phyloP scores from a whole-genome alignment of 2,329 filamentous ascomycete genomes.

The Clonostachys sp. region DNA sequence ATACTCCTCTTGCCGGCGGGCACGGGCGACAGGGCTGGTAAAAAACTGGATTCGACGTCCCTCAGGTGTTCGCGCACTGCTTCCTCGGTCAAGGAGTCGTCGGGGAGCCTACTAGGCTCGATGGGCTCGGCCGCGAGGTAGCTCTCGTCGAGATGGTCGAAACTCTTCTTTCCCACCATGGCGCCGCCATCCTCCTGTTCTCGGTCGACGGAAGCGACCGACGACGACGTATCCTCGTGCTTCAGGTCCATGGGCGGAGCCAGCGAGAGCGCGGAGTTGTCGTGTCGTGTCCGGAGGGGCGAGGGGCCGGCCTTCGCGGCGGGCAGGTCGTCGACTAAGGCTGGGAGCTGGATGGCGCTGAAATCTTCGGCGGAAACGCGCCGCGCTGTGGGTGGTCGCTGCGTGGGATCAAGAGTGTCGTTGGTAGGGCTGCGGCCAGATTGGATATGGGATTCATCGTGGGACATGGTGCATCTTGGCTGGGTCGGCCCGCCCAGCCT shows the following conservation, averaged over 20 bases:
- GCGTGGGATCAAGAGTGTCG: constrained; percentile 6
- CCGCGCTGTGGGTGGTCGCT: constrained; percentile 14
- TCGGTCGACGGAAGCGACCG: background rate
- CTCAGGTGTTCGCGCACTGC: constrained; percentile 52
- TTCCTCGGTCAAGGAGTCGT: constrained; percentile 48
- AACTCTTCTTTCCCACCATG: background rate
- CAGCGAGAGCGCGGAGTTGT: background rate
- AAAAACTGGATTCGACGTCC: constrained; percentile 63
- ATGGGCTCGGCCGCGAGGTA: constrained; percentile 33
- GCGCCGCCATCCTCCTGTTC: background rate
- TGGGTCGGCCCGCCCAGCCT: too few species aligned
- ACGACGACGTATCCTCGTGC: background rate
- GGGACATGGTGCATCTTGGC: constrained; percentile 29
- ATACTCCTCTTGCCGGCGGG: constrained; percentile 33
- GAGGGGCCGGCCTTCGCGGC: background rate
- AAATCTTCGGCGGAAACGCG: constrained; percentile 12
- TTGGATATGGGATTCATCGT: constrained; percentile 14
- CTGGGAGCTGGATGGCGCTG: constrained; percentile 3
- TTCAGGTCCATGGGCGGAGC: background rate
- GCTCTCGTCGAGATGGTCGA: constrained; percentile 24
- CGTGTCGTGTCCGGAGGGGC: background rate
- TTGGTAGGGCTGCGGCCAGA: constrained; percentile 6
- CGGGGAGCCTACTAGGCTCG: constrained; percentile 21
- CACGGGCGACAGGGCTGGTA: constrained; percentile 53
- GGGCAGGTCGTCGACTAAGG: background rate